These are phyloP conservation scores for Toxicodendron radicans DNA, from an alignment of 345 rosid genomes.

Conservation along the genomic window DNA sequence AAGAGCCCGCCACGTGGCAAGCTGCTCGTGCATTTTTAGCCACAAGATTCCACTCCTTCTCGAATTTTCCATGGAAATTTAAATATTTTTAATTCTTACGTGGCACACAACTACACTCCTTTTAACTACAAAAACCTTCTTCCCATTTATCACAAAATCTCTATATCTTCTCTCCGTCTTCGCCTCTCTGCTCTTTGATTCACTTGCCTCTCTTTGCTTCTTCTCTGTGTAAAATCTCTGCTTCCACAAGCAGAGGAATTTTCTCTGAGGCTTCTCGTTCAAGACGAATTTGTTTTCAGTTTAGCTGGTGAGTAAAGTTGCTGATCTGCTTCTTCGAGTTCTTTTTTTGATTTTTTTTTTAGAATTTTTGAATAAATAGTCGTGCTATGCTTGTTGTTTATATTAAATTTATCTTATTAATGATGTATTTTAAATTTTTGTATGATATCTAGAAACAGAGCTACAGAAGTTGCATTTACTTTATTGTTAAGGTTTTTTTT, in stretches of 20 bases:
- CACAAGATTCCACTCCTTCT: conserved; percentile 52
- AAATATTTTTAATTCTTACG: conserved; percentile 35
- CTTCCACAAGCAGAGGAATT: no score
- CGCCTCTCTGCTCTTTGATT: no score
- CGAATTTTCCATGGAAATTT: conserved; percentile 37
- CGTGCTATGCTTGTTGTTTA: no score
- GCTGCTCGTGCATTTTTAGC: conserved; percentile 38
- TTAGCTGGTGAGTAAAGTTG: neutral
- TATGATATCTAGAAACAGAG: no score
- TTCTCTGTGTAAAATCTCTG: no score
- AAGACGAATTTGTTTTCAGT: neutral
- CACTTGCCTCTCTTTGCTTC: no score
- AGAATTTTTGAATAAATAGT: no score
- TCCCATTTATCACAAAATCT: conserved; percentile 1
- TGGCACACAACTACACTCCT: conserved; percentile 29
- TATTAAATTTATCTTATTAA: no score
- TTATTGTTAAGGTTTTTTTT: no score
- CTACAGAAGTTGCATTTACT: no score
- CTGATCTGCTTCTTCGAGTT: conserved; percentile 4
- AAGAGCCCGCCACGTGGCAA: conserved; percentile 34
- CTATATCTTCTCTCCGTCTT: no score
- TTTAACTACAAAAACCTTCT: neutral
- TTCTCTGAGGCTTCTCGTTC: neutral
- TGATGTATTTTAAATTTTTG: no score
- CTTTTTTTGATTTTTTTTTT: neutral